Evolutionary conservation across 441 rosid genomes (phyloP).

Genomic region (Kokia cookei): DNA sequence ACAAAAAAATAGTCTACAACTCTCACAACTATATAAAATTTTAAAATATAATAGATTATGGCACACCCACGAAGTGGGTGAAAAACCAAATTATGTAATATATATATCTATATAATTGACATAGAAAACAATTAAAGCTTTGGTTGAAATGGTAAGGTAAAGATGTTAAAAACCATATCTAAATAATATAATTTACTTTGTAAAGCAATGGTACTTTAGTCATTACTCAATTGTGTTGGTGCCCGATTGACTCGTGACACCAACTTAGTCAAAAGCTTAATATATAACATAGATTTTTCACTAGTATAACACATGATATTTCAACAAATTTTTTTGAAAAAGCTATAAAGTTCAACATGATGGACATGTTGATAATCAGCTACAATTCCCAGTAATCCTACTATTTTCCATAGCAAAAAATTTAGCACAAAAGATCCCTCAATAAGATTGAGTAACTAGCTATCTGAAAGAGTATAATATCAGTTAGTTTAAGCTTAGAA

Average conservation of each 20-base stretch:
- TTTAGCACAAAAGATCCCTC: not conserved
- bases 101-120: too few species aligned
- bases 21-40: not conserved
- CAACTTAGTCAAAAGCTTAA: too few species aligned
- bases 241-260: too few species aligned
- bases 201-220: too few species aligned
- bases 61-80: too few species aligned
- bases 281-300: not conserved
- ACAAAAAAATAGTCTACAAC: not conserved
- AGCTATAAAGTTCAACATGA: not conserved
- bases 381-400: not conserved
- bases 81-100: too few species aligned
- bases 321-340: not conserved
- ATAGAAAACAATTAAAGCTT: too few species aligned
- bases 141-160: too few species aligned
- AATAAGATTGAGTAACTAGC: not conserved
- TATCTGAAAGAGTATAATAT: not conserved
- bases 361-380: not conserved
- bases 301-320: too few species aligned
- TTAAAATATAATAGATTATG: not conserved
- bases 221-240: too few species aligned
- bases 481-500: not conserved
- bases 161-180: too few species aligned
- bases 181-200: too few species aligned
- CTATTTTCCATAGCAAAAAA: not conserved